Evolutionary conservation across 768 basidiomycete species (phyloP).

Genomic region (Mycena rosella): DNA sequence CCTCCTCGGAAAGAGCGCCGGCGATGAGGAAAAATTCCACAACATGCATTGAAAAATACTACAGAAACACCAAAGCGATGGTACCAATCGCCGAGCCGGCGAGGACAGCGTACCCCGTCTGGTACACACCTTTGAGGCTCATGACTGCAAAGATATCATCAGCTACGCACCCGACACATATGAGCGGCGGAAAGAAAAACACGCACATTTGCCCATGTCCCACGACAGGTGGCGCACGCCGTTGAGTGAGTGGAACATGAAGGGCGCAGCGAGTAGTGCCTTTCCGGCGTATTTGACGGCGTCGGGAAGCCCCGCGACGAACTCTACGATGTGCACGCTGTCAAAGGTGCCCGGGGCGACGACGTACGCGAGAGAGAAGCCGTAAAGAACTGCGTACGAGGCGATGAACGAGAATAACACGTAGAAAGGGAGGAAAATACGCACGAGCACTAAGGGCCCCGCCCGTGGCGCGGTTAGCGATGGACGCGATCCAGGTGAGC

Average conservation of each 20-base stretch:
- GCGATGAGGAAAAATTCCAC: not conserved
- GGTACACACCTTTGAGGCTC: constrained; percentile 83
- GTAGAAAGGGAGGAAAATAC: constrained; percentile 44
- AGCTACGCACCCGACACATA: constrained; percentile 3
- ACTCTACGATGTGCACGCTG: constrained; percentile 80
- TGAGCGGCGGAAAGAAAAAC: too few species aligned
- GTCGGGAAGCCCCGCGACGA: constrained; percentile 78
- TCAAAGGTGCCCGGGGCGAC: constrained; percentile 84
- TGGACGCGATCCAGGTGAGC: constrained; percentile 90
- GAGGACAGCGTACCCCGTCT: constrained; percentile 86
- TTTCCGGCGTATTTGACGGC: constrained; percentile 84
- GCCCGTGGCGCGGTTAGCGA: constrained; percentile 91
- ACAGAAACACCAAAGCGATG: constrained; percentile 63
- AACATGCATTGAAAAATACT: not conserved
- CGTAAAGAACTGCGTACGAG: constrained; percentile 79
- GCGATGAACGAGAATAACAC: not conserved
- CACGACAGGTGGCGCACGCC: constrained; percentile 91
- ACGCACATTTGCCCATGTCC: constrained; percentile 92
- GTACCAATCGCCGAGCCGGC: constrained; percentile 84
- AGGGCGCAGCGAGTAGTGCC: constrained; percentile 84
- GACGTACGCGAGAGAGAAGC: constrained; percentile 88
- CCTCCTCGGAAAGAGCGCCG: too few species aligned
- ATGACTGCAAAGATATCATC: constrained; percentile 65
- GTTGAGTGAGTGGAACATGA: constrained; percentile 92
- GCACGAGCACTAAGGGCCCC: constrained; percentile 80